Percentiles rank a stretch among this genome's conserved stretches.
Conservation (phyloP, 2,329 filamentous ascomycete genomes). For the Dendryphion nanum region DNA sequence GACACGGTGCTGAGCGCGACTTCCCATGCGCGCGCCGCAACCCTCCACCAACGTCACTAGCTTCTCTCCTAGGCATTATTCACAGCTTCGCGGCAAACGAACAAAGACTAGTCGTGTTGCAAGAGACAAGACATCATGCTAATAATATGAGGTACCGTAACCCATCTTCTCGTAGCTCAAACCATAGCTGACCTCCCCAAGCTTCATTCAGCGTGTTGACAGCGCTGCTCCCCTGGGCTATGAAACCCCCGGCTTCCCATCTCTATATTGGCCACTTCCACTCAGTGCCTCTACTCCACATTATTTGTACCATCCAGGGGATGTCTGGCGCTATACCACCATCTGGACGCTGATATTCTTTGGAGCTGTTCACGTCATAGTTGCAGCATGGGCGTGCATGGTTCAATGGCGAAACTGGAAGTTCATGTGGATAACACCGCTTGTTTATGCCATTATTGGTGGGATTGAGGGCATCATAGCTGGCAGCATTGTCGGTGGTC, state of each 20-base stretch:
- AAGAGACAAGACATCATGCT: not conserved
- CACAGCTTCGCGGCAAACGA: no score
- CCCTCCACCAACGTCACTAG: no score
- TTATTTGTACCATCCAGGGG: conserved; percentile 70
- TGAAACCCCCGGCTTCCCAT: conserved; percentile 70
- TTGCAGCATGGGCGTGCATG: conserved; percentile 67
- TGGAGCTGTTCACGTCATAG: conserved; percentile 70
- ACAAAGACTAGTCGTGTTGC: no score
- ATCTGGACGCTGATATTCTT: conserved; percentile 84
- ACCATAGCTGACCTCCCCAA: no score
- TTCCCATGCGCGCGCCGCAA: no score
- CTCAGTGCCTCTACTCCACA: conserved; percentile 55
- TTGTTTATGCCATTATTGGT: conserved; percentile 69
- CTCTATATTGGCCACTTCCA: conserved; percentile 72
- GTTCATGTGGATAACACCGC: conserved; percentile 67
- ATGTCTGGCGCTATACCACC: conserved; percentile 86
- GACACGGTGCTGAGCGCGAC: no score
- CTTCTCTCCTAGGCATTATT: no score
- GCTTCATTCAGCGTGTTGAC: conserved; percentile 47
- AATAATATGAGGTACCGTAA: not conserved
- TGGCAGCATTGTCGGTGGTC: conserved; percentile 75
- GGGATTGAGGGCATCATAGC: conserved; percentile 75
- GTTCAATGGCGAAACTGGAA: conserved; percentile 63
- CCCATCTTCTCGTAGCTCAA: no score
- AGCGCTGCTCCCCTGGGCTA: conserved; percentile 59